A percentile compares a stretch with the other conserved stretches of the same genome.
phyloP scores from a whole-genome alignment of 2,329 filamentous ascomycete species.

The Microdochium nivale region DNA sequence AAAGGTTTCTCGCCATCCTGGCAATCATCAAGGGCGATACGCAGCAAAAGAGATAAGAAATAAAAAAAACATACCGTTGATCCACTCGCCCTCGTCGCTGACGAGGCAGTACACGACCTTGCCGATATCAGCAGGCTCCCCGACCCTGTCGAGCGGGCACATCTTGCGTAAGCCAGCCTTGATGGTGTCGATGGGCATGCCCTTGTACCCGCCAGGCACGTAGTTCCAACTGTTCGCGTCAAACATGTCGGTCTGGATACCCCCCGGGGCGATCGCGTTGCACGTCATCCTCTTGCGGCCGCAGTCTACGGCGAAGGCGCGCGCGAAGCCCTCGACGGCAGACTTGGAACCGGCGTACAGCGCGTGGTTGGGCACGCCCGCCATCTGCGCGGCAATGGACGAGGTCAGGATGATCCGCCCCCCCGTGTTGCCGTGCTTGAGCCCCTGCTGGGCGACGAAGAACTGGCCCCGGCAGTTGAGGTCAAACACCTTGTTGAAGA shows the following conservation, averaged over 20 bases:
- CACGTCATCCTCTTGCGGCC: conserved; percentile 60
- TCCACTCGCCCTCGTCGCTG: conserved; percentile 53
- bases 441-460: conserved; percentile 69
- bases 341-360: conserved; percentile 67
- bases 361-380: conserved; percentile 60
- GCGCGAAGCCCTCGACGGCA: conserved; percentile 64
- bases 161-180: conserved; percentile 44
- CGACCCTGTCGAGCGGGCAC: conserved; percentile 52
- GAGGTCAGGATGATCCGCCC: conserved; percentile 67
- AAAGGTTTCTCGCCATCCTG: no score
- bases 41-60: background rate
- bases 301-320: conserved; percentile 64
- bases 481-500: conserved; percentile 65
- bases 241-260: conserved; percentile 73
- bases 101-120: conserved; percentile 47
- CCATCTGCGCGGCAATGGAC: conserved; percentile 57
- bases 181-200: conserved; percentile 42
- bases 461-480: conserved; percentile 66
- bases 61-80: conserved; percentile 43
- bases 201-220: conserved; percentile 45
- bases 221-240: conserved; percentile 60
- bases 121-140: conserved; percentile 49
- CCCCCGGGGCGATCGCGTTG: conserved; percentile 64
- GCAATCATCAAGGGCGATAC: no score
- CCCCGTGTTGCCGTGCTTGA: conserved; percentile 60